Conservation (phyloP, 1,284 basidiomycete genomes). For the Volvariella volvacea region DNA sequence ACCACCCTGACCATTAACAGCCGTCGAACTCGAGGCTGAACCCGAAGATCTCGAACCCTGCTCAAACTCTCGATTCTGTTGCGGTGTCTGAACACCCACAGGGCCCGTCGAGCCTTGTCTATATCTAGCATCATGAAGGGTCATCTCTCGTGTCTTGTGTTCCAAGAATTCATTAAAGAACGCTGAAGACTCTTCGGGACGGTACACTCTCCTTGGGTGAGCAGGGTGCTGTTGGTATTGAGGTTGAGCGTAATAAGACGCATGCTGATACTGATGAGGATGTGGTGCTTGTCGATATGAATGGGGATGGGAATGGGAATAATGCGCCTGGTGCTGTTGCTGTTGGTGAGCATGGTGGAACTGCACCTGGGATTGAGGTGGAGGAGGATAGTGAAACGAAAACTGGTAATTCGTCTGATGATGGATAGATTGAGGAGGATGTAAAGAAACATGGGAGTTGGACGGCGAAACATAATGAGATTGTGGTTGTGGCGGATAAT, state of each 20-base stretch:
- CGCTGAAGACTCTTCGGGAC: conserved; percentile 48
- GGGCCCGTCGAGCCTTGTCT: conserved; percentile 1
- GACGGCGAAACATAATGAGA: too few relatives aligned
- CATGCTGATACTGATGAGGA: neutral
- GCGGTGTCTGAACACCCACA: neutral
- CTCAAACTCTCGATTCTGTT: neutral
- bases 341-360: neutral
- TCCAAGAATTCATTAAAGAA: conserved; percentile 62
- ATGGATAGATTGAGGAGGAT: conserved; percentile 16
- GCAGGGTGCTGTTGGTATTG: conserved; percentile 8
- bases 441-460: conserved; percentile 5
- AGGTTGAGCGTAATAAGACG: neutral
- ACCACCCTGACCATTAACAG: too few relatives aligned
- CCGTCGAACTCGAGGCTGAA: conserved; percentile 17
- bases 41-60: conserved; percentile 46
- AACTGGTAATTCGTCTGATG: too few relatives aligned
- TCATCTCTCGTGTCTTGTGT: conserved; percentile 31
- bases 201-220: conserved; percentile 24
- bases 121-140: neutral
- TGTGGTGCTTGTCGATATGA: neutral
- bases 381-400: too few relatives aligned
- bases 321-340: neutral
- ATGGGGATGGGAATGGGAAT: neutral
- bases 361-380: neutral
- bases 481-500: too few relatives aligned